Evolutionary conservation across 2,329 filamentous ascomycete genomes (phyloP).

Genomic region (Exophiala sp.): DNA sequence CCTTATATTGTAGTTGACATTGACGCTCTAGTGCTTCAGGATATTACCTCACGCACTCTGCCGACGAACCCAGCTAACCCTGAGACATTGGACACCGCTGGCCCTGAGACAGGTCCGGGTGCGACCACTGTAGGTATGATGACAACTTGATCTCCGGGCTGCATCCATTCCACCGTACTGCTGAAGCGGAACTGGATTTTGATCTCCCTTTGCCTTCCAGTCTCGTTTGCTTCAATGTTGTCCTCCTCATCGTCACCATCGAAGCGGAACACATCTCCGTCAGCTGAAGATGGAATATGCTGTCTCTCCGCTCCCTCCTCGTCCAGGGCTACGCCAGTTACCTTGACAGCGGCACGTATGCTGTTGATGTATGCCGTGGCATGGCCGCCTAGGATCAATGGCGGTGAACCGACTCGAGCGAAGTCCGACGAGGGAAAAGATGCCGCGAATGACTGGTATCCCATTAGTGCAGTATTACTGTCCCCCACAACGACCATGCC

Average conservation of each 20-base stretch:
- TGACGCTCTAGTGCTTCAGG: slow-evolving; percentile 6
- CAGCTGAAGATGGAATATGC: slow-evolving; percentile 30
- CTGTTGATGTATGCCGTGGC: slow-evolving; percentile 81
- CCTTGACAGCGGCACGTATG: slow-evolving; percentile 71
- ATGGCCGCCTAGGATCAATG: slow-evolving; percentile 50
- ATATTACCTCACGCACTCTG: slow-evolving; percentile 32
- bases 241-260: slow-evolving; percentile 34
- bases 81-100: slow-evolving; percentile 44
- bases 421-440: slow-evolving; percentile 60
- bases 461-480: background rate
- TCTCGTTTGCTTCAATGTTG: slow-evolving; percentile 11
- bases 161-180: slow-evolving; percentile 52
- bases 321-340: slow-evolving; percentile 51
- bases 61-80: slow-evolving; percentile 58
- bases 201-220: slow-evolving; percentile 32
- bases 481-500: slow-evolving; percentile 26
- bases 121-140: slow-evolving; percentile 55
- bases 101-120: slow-evolving; percentile 44
- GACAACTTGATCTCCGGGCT: slow-evolving; percentile 51
- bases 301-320: slow-evolving; percentile 24
- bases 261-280: slow-evolving; percentile 42
- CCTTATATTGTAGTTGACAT: too few relatives aligned
- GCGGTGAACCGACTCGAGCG: slow-evolving; percentile 39
- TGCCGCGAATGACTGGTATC: slow-evolving; percentile 41
- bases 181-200: slow-evolving; percentile 53